Base-by-base conservation (phyloP, 768 basidiomycete genomes). In the Suillus subalutaceus region DNA sequence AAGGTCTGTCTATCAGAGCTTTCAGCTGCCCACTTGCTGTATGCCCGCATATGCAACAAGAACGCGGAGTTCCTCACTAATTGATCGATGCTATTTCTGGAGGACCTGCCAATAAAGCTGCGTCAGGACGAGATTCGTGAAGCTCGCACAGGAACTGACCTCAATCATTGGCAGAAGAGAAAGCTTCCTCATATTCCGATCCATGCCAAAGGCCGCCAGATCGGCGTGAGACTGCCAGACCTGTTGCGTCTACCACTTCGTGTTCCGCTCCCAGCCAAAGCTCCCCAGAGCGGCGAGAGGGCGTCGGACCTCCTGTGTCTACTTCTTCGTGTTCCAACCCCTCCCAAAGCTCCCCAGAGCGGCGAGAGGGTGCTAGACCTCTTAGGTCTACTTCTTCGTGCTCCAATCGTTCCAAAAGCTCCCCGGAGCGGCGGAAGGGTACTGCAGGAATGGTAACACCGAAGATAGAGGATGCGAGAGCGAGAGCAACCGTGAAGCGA, bases 71-170 rank as follows among this genome's bases (percentile, higher is more conserved):
- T 4, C 4, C 30, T 53, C 32, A 32, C 4, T 32, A 32, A 32
- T 32, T 32, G 32, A 32, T 32, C 32, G 32, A 32, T 32, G 32
- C 32, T 32, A 5, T 32, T 5, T 32, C 32, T 32, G 4, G 32
- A 32, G 3, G 52, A 38, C 37, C 8, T n/a, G 37, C 32, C 3
- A 32, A 7, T 23, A 57, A 13, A 38, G 37, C 56, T 57, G n/a
- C n/a, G 9, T 57, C 13, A 58, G 57, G 57, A n/a, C 57, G 6
- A 26, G n/a, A 55, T 58, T 58, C 57, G n/a, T 40, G 37, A 40
- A 4, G 23, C 57, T 23, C n/a, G 57, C 6, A 7, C 57, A 58
- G 38, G 57, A 40, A 58, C 37, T 40, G 7, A 40, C 57, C 23
- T 58, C 37, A 40, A 37, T 23, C 7, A 58, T 40, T 13, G 4